phyloP scores from a whole-genome alignment of 2,329 filamentous ascomycete species.

The Nemania sp. region DNA sequence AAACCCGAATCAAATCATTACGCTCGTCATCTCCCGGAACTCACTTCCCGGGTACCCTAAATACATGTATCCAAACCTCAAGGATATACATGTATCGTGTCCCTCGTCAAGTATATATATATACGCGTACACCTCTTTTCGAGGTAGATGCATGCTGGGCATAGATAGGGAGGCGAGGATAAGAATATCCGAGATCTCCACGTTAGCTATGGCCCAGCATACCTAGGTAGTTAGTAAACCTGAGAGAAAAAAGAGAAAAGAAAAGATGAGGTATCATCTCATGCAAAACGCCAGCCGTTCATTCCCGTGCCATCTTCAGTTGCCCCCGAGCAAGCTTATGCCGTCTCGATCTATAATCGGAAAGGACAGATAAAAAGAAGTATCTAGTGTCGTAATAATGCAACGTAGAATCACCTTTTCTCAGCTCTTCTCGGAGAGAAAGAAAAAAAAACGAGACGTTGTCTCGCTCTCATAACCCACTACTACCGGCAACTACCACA shows the following conservation, averaged over 20 bases:
- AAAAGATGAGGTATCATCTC: not conserved
- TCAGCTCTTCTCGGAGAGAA: not conserved
- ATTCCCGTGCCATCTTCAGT: not conserved
- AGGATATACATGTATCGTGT: not conserved
- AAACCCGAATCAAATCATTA: not conserved
- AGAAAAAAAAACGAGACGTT: not conserved
- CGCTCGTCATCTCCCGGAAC: not conserved
- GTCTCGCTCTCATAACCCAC: conserved; percentile 43
- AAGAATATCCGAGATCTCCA: not conserved
- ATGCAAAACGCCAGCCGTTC: conserved; percentile 1
- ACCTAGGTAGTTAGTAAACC: not conserved
- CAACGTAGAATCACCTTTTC: not conserved
- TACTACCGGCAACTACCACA: conserved; percentile 62
- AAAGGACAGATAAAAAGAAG: not conserved
- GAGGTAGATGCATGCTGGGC: not conserved
- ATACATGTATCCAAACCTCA: not conserved
- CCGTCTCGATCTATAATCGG: conserved; percentile 10
- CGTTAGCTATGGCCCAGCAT: not conserved
- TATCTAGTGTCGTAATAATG: not conserved
- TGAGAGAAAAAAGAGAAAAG: not conserved
- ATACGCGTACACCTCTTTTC: not conserved
- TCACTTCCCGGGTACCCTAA: not conserved
- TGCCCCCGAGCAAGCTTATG: conserved; percentile 8
- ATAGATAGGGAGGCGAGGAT: not conserved
- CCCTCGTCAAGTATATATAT: not conserved